A percentile compares a stretch with the other conserved stretches of the same genome.
Evolutionary conservation across 2,329 filamentous ascomycete genomes (phyloP).

Genomic region (Pseudogymnoascus sp.): DNA sequence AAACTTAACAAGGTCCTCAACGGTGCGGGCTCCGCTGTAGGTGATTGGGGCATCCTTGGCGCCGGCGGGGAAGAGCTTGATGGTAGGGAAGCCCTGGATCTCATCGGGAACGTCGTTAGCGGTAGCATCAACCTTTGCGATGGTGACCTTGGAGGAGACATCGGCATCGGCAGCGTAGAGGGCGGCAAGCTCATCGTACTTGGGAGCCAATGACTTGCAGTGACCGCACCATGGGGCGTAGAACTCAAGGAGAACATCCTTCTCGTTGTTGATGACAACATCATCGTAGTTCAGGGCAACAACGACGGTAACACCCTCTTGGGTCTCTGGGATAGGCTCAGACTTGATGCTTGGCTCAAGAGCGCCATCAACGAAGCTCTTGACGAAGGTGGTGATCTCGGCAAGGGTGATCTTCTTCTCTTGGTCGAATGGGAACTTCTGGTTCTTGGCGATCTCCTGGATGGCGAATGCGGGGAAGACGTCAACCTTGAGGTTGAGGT

Average conservation of each 20-base stretch:
- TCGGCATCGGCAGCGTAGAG: constrained; percentile 67
- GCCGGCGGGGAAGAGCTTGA: constrained; percentile 93
- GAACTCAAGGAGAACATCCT: constrained; percentile 97
- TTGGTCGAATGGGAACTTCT: constrained; percentile 92
- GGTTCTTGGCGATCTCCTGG: constrained; percentile 89
- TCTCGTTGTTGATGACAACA: constrained; percentile 82
- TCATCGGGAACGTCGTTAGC: constrained; percentile 94
- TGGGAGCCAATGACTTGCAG: constrained; percentile 95
- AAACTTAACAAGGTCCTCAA: constrained; percentile 88
- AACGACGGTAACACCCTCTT: constrained; percentile 82
- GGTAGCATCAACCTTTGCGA: constrained; percentile 97
- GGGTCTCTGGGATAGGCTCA: constrained; percentile 86
- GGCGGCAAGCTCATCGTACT: constrained; percentile 85
- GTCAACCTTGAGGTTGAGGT: constrained; percentile 93
- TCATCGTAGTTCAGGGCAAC: constrained; percentile 93
- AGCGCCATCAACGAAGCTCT: constrained; percentile 79
- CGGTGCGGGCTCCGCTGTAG: constrained; percentile 77
- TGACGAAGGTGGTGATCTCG: constrained; percentile 68
- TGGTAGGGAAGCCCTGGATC: constrained; percentile 96
- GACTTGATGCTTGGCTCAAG: constrained; percentile 96
- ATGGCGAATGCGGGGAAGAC: constrained; percentile 97
- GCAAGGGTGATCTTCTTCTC: constrained; percentile 66
- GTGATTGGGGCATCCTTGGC: constrained; percentile 76
- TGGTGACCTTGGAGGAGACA: constrained; percentile 73
- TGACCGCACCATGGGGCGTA: constrained; percentile 99